Evolutionary conservation across 495 filamentous ascomycete genomes (phyloP).

Genomic region (Xylaria nigripes): DNA sequence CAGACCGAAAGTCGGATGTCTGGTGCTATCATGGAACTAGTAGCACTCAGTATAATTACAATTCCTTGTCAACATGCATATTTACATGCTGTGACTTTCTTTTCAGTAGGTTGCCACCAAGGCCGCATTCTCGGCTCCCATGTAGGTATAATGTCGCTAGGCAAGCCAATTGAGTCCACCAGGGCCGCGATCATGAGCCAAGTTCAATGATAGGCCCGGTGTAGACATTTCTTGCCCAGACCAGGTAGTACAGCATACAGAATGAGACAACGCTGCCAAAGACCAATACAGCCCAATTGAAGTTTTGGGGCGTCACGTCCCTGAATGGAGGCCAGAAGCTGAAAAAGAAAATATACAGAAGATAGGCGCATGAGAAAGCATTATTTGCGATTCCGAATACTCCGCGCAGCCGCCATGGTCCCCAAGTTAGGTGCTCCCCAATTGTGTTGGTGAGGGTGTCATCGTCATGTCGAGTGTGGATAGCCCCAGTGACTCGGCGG

Average conservation of each 20-base stretch:
- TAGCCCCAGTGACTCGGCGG: constrained; percentile 20
- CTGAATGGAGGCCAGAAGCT: constrained; percentile 34
- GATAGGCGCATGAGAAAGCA: constrained; percentile 28
- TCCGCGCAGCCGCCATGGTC: constrained; percentile 35
- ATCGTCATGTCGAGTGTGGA: constrained; percentile 6
- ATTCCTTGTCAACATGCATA: not conserved
- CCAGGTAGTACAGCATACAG: constrained; percentile 30
- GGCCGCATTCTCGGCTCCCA: not conserved
- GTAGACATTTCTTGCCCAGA: constrained; percentile 31
- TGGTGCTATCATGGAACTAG: too few species aligned
- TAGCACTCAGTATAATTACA: too few species aligned
- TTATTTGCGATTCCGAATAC: constrained; percentile 36
- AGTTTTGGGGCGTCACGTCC: constrained; percentile 26
- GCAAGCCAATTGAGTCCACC: not conserved
- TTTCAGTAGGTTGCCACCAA: not conserved
- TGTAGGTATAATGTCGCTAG: not conserved
- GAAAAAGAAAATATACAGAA: constrained; percentile 36
- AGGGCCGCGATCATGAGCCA: not conserved
- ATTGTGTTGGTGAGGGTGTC: constrained; percentile 10
- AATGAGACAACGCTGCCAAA: constrained; percentile 28
- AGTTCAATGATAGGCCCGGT: constrained; percentile 29
- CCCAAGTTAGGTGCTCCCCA: constrained; percentile 28
- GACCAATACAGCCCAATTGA: constrained; percentile 38
- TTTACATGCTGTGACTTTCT: not conserved
- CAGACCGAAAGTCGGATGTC: too few species aligned